Evolutionary conservation across 2,329 filamentous ascomycete species (phyloP).

Genomic region (Fusarium beomiforme): DNA sequence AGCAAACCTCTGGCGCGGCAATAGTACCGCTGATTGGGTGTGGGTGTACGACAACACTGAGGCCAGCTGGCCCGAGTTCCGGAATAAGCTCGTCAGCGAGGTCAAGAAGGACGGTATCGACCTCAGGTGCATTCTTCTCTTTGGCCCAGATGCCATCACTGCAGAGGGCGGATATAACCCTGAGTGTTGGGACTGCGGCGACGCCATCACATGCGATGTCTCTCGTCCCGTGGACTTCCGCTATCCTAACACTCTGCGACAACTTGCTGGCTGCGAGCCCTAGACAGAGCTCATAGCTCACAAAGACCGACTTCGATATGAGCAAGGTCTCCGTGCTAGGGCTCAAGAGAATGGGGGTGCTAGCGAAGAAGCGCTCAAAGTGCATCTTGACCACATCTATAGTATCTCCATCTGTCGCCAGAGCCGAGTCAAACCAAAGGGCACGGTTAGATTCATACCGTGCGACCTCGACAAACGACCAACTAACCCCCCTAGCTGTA

Average conservation of each 20-base stretch:
- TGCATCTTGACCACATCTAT: slow-evolving; percentile 2
- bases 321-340: slow-evolving; percentile 15
- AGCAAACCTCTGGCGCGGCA: slow-evolving; percentile 40
- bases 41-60: slow-evolving; percentile 41
- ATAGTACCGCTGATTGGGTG: slow-evolving; percentile 29
- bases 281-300: slow-evolving; percentile 30
- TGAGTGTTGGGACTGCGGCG: slow-evolving; percentile 35
- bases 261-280: slow-evolving; percentile 29
- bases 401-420: slow-evolving; percentile 25
- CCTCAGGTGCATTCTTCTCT: slow-evolving; percentile 38
- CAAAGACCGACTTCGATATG: slow-evolving; percentile 8
- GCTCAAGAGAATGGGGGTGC: not conserved
- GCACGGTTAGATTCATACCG: slow-evolving; percentile 33
- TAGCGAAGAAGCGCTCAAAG: not conserved
- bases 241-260: slow-evolving; percentile 32
- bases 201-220: slow-evolving; percentile 40
- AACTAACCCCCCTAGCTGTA: slow-evolving; percentile 35
- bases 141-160: slow-evolving; percentile 40
- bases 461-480: not conserved
- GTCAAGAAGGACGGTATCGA: slow-evolving; percentile 16
- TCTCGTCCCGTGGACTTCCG: slow-evolving; percentile 42
- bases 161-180: slow-evolving; percentile 12
- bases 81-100: not conserved
- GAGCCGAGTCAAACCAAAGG: slow-evolving; percentile 15
- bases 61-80: slow-evolving; percentile 26